Evolutionary conservation across 2,329 filamentous ascomycete species (phyloP).

Genomic region (Calonectria multiphialidica): DNA sequence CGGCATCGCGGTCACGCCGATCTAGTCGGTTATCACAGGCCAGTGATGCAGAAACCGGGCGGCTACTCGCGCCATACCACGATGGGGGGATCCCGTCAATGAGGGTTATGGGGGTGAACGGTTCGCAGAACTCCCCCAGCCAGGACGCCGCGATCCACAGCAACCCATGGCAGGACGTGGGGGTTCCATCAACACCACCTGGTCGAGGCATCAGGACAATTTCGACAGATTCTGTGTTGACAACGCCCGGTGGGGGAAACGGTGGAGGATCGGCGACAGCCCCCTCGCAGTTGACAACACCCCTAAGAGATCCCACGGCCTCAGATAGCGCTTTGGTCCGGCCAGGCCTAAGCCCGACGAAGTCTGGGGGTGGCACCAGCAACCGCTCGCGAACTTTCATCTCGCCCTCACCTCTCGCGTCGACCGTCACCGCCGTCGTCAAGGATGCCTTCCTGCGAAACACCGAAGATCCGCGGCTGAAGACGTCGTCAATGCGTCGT

Average conservation of each 20-base stretch:
- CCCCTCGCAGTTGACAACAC: slow-evolving; percentile 48
- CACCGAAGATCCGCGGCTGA: slow-evolving; percentile 53
- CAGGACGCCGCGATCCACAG: slow-evolving; percentile 55
- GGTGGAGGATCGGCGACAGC: slow-evolving; percentile 35
- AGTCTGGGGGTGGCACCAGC: slow-evolving; percentile 42
- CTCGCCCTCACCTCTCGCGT: slow-evolving; percentile 70
- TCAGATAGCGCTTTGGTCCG: slow-evolving; percentile 45
- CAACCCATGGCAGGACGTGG: slow-evolving; percentile 58
- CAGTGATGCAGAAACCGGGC: slow-evolving; percentile 56
- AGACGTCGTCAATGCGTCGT: slow-evolving; percentile 59
- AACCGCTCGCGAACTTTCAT: slow-evolving; percentile 61
- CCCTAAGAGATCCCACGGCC: slow-evolving; percentile 44
- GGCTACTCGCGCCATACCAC: slow-evolving; percentile 49
- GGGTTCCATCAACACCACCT: slow-evolving; percentile 45
- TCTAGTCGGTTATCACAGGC: slow-evolving; percentile 62
- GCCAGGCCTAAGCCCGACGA: slow-evolving; percentile 42
- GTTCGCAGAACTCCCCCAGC: slow-evolving; percentile 48
- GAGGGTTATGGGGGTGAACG: slow-evolving; percentile 47
- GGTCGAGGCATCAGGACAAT: slow-evolving; percentile 52
- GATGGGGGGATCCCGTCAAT: slow-evolving; percentile 52
- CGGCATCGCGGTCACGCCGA: slow-evolving; percentile 61
- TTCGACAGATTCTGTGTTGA: slow-evolving; percentile 51
- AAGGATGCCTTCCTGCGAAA: slow-evolving; percentile 66
- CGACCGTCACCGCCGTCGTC: slow-evolving; percentile 69
- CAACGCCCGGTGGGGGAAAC: slow-evolving; percentile 15